Evolutionary conservation across 2,329 filamentous ascomycete species (phyloP).

Genomic region (Teratosphaeriaceae sp.): DNA sequence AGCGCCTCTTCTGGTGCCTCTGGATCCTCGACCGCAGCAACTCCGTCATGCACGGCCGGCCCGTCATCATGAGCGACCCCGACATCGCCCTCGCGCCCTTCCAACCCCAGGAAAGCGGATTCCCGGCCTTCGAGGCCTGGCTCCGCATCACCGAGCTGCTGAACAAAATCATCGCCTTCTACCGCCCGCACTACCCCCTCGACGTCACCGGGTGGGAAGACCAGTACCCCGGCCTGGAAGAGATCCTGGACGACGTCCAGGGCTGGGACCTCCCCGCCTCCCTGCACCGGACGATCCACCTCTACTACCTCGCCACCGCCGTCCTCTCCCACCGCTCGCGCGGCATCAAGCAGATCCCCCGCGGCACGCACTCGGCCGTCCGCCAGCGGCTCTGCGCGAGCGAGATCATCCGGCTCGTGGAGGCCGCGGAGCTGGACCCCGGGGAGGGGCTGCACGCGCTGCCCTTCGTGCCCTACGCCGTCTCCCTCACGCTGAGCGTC

Average conservation of each 20-base stretch:
- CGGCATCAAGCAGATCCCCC: constrained; percentile 33
- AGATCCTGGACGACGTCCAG: constrained; percentile 34
- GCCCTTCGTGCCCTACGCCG: constrained; percentile 50
- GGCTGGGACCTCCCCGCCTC: constrained; percentile 32
- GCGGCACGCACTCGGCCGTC: constrained; percentile 45
- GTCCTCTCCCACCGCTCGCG: constrained; percentile 51
- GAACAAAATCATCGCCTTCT: constrained; percentile 42
- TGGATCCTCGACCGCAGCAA: constrained; percentile 45
- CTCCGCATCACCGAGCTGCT: constrained; percentile 39
- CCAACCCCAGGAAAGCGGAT: constrained; percentile 36
- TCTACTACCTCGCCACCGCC: constrained; percentile 52
- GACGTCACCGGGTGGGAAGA: constrained; percentile 43
- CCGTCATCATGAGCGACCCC: constrained; percentile 41
- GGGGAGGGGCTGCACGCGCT: constrained; percentile 41
- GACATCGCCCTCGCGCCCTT: constrained; percentile 41
- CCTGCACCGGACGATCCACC: constrained; percentile 43
- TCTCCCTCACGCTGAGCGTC: constrained; percentile 49
- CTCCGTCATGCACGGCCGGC: constrained; percentile 41
- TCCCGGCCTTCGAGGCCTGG: constrained; percentile 44
- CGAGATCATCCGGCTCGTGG: constrained; percentile 44
- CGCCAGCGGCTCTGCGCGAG: constrained; percentile 51
- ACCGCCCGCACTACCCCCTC: constrained; percentile 36
- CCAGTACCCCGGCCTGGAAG: constrained; percentile 40
- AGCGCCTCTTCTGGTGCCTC: constrained; percentile 44
- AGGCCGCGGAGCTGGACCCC: constrained; percentile 41